Evolutionary conservation across 2,329 filamentous ascomycete species (phyloP), one percentile per base, ranked within the genome.

Genomic region (Penicillium decumbens): DNA sequence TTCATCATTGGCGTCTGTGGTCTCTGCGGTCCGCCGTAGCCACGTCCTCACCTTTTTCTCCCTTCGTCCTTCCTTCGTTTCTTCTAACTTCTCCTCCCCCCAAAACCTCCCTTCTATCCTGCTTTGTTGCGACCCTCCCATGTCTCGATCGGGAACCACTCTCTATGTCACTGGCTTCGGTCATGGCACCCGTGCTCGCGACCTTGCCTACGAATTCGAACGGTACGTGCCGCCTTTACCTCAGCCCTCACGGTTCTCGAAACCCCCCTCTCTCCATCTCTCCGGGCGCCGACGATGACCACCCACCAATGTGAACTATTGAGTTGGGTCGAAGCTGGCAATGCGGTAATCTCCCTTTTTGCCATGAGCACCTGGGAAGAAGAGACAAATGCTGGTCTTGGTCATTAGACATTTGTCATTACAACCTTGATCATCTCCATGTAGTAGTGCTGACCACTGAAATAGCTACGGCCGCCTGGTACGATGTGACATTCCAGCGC

Each of bases 161-260:
- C 88, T 97, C 64, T 97, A 97, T 80, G 92, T 97, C 75, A 95
- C 91, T 70, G 93, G 93, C 82, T 98, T 98, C 76, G 95, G 92
- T 82, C 90, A 95, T 77, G 90, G 92, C 75, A 96, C 92, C 74
- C 89, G 93, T 80, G 90, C 93, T 74, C 89, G 93, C 84, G 91
- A 98, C 81, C 88, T 97, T 74, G 90, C 92, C 80, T 96, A 95
- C 88, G 92, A 97, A 82, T 97, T 97, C 88, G 92, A 97, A 91
- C 90, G 92, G 89, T 96, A 95, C 84, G 91, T 95, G 81, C 80
- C 74, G 77, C 75, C 66, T 60, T 63, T 65, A 65, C 52, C 59
- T 62, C 59, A 66, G 62, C 65, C 69, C 72, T 65, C 58, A 51
- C 65, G 63, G 61, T 48, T 51, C 46, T 59, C 60, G 57, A 55